Evolutionary conservation across 805 yeast genomes (phyloP).

Genomic region (Nakazawaea anatomiae): DNA sequence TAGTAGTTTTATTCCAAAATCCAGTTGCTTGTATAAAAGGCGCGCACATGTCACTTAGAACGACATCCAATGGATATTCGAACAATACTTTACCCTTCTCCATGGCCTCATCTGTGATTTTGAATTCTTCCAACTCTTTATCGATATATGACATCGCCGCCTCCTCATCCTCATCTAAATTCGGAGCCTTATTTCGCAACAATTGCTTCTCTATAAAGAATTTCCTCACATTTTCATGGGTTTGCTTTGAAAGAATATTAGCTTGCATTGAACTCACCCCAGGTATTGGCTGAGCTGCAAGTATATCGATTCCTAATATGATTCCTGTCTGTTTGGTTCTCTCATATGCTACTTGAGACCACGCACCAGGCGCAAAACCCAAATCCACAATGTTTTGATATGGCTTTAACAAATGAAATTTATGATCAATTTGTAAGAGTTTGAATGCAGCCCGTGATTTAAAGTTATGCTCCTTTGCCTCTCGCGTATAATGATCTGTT

Average conservation of each 20-base stretch:
- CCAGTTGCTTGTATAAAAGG: constrained; percentile 48
- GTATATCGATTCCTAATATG: constrained; percentile 77
- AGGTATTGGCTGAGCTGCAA: constrained; percentile 70
- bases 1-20: constrained; percentile 60
- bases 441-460: constrained; percentile 92
- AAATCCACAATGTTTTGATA: constrained; percentile 68
- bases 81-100: constrained; percentile 3
- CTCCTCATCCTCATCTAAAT: too few relatives aligned
- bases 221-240: constrained; percentile 50
- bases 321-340: constrained; percentile 43
- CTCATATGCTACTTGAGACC: constrained; percentile 80
- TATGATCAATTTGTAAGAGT: constrained; percentile 65
- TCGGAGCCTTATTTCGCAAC: constrained; percentile 7
- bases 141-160: constrained; percentile 21
- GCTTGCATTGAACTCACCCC: constrained; percentile 86
- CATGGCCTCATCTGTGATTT: constrained; percentile 12
- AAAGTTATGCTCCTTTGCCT: constrained; percentile 57
- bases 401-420: constrained; percentile 48
- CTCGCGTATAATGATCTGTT: constrained; percentile 57
- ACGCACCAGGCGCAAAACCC: constrained; percentile 93
- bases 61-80: constrained; percentile 49
- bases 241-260: constrained; percentile 63
- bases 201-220: constrained; percentile 33
- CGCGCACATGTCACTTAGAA: constrained; percentile 81
- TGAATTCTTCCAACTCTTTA: constrained; percentile 18